phyloP scores from a whole-genome alignment of 495 filamentous ascomycete species.

The Podospora australis region DNA sequence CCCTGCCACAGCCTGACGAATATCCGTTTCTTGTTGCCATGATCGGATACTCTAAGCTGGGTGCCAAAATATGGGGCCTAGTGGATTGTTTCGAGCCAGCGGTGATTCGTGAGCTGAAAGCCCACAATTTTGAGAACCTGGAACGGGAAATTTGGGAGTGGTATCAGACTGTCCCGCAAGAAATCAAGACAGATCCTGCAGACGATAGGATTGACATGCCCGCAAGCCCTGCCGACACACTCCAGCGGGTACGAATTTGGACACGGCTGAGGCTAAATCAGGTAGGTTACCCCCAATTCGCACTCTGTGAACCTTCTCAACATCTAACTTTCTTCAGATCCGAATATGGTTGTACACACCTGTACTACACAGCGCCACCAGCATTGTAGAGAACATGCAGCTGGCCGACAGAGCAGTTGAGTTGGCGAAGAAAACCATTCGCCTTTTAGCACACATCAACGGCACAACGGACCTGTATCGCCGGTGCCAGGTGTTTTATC shows the following conservation, averaged over 20 bases:
- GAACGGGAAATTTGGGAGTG: conserved; percentile 74
- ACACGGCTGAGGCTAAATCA: conserved; percentile 68
- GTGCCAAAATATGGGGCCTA: conserved; percentile 71
- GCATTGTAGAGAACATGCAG: conserved; percentile 63
- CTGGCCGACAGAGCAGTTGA: conserved; percentile 67
- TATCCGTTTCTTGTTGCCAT: conserved; percentile 70
- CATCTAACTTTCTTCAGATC: conserved; percentile 32
- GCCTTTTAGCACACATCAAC: conserved; percentile 66
- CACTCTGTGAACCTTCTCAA: not conserved
- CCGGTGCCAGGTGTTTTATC: conserved; percentile 73
- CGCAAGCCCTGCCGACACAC: conserved; percentile 37
- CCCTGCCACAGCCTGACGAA: conserved; percentile 63
- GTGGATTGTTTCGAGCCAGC: conserved; percentile 51
- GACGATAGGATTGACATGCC: conserved; percentile 18
- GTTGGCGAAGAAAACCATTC: conserved; percentile 74
- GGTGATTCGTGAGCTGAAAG: conserved; percentile 43
- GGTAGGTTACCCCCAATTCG: conserved; percentile 7
- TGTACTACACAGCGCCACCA: conserved; percentile 67
- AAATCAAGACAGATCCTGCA: conserved; percentile 21
- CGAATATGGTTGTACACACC: conserved; percentile 78
- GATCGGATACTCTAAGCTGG: conserved; percentile 69
- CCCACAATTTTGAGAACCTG: conserved; percentile 64
- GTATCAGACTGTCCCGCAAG: conserved; percentile 49
- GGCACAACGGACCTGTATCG: conserved; percentile 76
- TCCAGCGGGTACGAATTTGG: conserved; percentile 54